Base-by-base conservation (phyloP, 805 yeast genomes). In the Saturnispora diversa region DNA sequence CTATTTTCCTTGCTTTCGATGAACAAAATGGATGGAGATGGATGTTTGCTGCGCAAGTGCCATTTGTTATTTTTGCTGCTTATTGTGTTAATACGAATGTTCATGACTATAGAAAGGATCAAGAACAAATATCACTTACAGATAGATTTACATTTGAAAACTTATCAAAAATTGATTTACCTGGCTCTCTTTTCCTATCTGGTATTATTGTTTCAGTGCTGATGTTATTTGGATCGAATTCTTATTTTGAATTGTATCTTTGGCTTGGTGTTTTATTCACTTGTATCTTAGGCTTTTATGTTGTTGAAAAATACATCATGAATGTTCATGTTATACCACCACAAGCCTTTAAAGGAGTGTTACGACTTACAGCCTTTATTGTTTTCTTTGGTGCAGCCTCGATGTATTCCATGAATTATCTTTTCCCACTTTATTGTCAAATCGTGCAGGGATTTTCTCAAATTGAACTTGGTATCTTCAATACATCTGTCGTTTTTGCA, bases 31-130 rank as follows among this genome's bases (percentile, higher is more conserved):
- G 72, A 5, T 67, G 72, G 68, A 59, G 71, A 50, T 60, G 65
- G 63, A 64, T 66, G 66, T 68, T 68, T 51, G 54, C 58, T 0
- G 41, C 60, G 2, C 72, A 68, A 43, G 64, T 64, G 6, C 73
- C 73, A 1, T 47, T 63, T 31, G 52, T 66, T 16, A 45, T 58
- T 24, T 17, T 52, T 7, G 53, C 66, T 7, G 54, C 54, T 2
- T 21, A 30, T 6, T 43, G 58, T 15, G 64, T 58, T 2, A 40
- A 21, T 31, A 49, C 4, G 24, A 52, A 58, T 49, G 60, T 66
- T 20, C 64, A 61, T 42, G 69, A 66, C 13, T 59, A 53, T 38
- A 46, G 46, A 22, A 17, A 39, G 10, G 46, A 52, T 33, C 45
- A 50, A 40, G 17, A 3, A 11, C 55, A 55, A n/a, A 49, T 50